Evolutionary conservation across 768 basidiomycete species (phyloP).

Genomic region (Leccinum barrowsii): DNA sequence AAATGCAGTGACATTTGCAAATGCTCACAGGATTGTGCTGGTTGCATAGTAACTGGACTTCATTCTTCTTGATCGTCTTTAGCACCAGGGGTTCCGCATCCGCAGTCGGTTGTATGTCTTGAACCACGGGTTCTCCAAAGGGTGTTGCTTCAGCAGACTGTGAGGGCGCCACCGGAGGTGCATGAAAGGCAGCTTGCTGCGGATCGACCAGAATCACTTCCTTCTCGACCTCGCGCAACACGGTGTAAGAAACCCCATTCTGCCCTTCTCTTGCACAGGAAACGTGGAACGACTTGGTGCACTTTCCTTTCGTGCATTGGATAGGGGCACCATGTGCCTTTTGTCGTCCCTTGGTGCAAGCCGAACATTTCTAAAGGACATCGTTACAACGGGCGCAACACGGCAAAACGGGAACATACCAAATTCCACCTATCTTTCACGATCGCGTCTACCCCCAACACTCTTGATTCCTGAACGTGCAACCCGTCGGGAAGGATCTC

Average conservation of each 20-base stretch:
- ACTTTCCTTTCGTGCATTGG: slow-evolving; percentile 94
- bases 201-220: slow-evolving; percentile 67
- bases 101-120: slow-evolving; percentile 1
- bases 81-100: slow-evolving; percentile 36
- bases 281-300: slow-evolving; percentile 90
- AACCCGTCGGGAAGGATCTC: slow-evolving; percentile 31
- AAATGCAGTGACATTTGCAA: not conserved
- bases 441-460: slow-evolving; percentile 85
- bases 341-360: slow-evolving; percentile 65
- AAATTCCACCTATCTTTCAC: slow-evolving; percentile 91
- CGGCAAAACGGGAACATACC: slow-evolving; percentile 44
- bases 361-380: slow-evolving; percentile 77
- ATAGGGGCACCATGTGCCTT: slow-evolving; percentile 79
- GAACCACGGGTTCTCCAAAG: not conserved
- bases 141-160: not conserved
- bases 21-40: slow-evolving; percentile 86
- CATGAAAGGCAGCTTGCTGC: slow-evolving; percentile 10
- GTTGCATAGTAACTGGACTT: slow-evolving; percentile 74
- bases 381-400: not conserved
- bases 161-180: slow-evolving; percentile 4
- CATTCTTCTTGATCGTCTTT: slow-evolving; percentile 69
- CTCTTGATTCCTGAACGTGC: slow-evolving; percentile 43
- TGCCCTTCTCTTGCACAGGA: slow-evolving; percentile 70
- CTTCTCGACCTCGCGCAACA: slow-evolving; percentile 73
- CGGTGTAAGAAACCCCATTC: slow-evolving; percentile 53